Base-by-base conservation (phyloP, 108 stramenopile genomes). In the Ochromonas danica region DNA sequence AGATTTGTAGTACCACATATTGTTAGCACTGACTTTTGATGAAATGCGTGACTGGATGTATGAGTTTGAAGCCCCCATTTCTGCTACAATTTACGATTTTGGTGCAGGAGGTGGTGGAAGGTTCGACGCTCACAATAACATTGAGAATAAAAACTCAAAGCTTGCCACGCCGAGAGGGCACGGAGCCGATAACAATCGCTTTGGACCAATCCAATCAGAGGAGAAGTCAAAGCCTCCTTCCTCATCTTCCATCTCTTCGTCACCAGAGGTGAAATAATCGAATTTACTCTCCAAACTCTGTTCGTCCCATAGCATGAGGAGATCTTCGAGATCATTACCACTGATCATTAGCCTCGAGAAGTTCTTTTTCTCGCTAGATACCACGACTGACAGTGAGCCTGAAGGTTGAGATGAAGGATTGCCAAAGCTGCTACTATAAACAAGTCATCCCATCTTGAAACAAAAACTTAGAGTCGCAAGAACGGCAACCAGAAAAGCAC, bases 101-200 rank as follows among this genome's bases (percentile, higher is more conserved):
- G 14, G 40, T 6, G 25, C 33, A 67, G 63, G 63, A 67, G 31
- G 17, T 3, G 63, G 3, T 3, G 30, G 31, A 67, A 25, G 31
- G n/a, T 6, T 35, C 27, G 72, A 14, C 31, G 3, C 40, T 27
- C n/a, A n/a, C n/a, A n/a, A n/a, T n/a, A n/a, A n/a, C n/a, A n/a
- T n/a, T n/a, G 27, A 31, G 3, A 57, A 28, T 35, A 80, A 10
- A 70, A 83, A 82, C 31, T 81, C 31, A 17, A 71, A 39, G 75
- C 84, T 75, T 77, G 79, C 78, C n/a, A 77, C 79, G 71, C 65
- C 79, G 81, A 80, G 42, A 81, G 78, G 2, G 84, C 82, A 33
- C 62, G 35, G 33, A 80, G 80, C 61, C 39, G 82, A 78, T 1
- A 80, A 82, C 84, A 82, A 80, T 82, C 80, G 78, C 33, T 14